Evolutionary conservation across 805 yeast species (phyloP), one percentile per base, ranked within the genome.

Genomic region (Candida koratica): DNA sequence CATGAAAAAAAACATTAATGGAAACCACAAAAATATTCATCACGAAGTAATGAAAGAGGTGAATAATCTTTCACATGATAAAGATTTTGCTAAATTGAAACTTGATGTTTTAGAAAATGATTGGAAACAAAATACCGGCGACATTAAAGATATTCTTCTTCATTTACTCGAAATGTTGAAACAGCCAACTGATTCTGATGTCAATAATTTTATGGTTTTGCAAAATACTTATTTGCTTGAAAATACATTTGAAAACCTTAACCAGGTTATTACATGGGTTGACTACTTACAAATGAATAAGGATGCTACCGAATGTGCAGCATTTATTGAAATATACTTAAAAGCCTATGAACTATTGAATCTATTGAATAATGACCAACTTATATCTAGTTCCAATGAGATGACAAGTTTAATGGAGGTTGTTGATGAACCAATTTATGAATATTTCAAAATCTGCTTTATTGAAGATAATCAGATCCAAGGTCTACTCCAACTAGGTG

Each of bases 101-200:
- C 48, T 63, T 10, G 71, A 67, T 25, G 56, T 56, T 31, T 43
- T 62, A 14, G 71, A 67, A 41, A 49, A 57, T 15, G 32, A 53
- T 0, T 56, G 56, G 30, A 12, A 40, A 13, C 64, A 58, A 9
- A 45, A 42, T 9, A 34, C 37, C 3, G 37, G 37, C 6, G 29
- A 42, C 5, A 23, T 46, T 6, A 44, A 46, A 12, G 69, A 64
- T 32, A 50, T 66, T 11, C 19, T 56, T 6, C 32, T 31, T 0
- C 65, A 61, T 32, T 42, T 60, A 11, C 17, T 50, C 11, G 49
- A 42, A n/a, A 44, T 50, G 32, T 27, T 62, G 8, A 32, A 40
- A 8, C 26, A 28, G 13, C 48, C 42, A 23, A 45, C 39, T 32
- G 55, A 52, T 9, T 47, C 38, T 5, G 42, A 43, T 19, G 18